Percentiles rank a stretch among this genome's conserved stretches.
These are phyloP conservation scores for Euphorbia lathyris DNA, from an alignment of 345 rosid species.

Conservation along the genomic window DNA sequence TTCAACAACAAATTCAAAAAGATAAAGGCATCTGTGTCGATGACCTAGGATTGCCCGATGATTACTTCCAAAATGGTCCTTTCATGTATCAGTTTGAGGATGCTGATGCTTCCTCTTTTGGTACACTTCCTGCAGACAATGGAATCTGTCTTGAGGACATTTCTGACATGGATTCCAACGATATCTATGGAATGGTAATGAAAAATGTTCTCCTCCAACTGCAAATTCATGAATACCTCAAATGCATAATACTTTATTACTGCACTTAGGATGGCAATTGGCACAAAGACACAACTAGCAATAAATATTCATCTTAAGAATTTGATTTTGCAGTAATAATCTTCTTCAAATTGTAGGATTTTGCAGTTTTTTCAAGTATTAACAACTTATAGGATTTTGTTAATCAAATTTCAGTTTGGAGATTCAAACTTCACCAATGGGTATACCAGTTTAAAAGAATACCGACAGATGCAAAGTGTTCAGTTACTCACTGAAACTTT, in stretches of 20 bases:
- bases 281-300: not conserved
- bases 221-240: not conserved
- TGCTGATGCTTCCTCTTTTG: too few relatives aligned
- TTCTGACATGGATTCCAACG: not conserved
- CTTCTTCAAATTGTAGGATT: not conserved
- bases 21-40: not conserved
- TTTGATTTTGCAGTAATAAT: not conserved
- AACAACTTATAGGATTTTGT: not conserved
- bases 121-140: not conserved
- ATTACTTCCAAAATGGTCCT: not conserved
- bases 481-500: slow-evolving; percentile 7
- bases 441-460: not conserved
- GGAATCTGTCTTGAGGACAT: not conserved
- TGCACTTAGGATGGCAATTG: not conserved
- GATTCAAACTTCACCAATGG: not conserved
- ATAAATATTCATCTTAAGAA: not conserved
- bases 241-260: not conserved
- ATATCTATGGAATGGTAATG: not conserved
- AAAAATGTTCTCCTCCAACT: not conserved
- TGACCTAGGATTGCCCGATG: not conserved
- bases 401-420: not conserved
- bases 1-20: slow-evolving; percentile 1
- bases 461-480: slow-evolving; percentile 3
- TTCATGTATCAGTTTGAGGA: not conserved
- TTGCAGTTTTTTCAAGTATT: not conserved